phyloP scores from a whole-genome alignment of 768 basidiomycete species.

The Paxillus rubicundulus region DNA sequence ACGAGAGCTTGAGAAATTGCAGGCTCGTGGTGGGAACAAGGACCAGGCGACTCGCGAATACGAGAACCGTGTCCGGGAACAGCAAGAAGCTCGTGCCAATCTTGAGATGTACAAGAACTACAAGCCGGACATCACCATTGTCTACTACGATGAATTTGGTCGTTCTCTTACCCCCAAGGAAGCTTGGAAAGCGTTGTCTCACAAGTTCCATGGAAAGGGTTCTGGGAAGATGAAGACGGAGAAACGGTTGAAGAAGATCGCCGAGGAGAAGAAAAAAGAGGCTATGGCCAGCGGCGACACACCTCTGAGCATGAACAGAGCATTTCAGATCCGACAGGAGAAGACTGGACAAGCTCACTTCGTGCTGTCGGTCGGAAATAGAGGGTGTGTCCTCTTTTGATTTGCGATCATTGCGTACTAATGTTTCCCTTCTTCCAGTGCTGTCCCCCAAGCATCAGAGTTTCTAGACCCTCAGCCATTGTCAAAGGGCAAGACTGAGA shows the following conservation, averaged over 20 bases:
- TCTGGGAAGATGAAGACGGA: constrained; percentile 97
- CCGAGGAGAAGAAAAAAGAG: constrained; percentile 92
- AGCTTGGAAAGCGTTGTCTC: constrained; percentile 97
- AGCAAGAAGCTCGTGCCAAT: constrained; percentile 81
- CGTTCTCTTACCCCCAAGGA: constrained; percentile 87
- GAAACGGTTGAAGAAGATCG: constrained; percentile 93
- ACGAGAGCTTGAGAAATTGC: constrained; percentile 76
- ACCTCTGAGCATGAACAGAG: constrained; percentile 89
- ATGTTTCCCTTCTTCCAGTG: constrained; percentile 42
- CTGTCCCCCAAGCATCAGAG: constrained; percentile 81
- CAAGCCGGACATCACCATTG: constrained; percentile 95
- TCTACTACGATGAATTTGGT: constrained; percentile 96
- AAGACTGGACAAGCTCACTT: constrained; percentile 96
- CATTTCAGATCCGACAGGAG: constrained; percentile 91
- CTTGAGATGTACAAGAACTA: constrained; percentile 88
- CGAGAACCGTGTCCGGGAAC: constrained; percentile 88
- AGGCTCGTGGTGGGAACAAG: constrained; percentile 75
- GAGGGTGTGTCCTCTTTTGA: constrained; percentile 57
- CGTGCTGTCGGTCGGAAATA: constrained; percentile 89
- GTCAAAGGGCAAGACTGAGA: constrained; percentile 81
- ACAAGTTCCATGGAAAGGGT: constrained; percentile 98
- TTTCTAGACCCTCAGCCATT: constrained; percentile 80
- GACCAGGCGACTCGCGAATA: constrained; percentile 95
- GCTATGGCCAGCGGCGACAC: constrained; percentile 97
- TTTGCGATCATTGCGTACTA: background rate